phyloP scores from a whole-genome alignment of 139 green algal genomes.

The Chlamydomonas sp. region DNA sequence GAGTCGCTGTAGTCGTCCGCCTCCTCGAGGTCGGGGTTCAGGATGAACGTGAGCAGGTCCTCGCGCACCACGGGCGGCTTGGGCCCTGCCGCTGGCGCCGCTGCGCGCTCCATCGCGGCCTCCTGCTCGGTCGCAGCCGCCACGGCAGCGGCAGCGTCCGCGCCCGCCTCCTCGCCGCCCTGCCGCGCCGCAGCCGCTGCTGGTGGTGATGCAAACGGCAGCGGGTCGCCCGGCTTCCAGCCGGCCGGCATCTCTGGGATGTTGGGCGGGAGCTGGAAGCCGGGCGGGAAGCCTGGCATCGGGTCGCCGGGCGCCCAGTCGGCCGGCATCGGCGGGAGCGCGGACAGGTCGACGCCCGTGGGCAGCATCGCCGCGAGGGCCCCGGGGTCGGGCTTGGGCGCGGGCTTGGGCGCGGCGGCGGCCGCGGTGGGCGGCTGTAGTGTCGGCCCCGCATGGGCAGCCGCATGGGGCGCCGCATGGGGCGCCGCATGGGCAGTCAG shows the following conservation, averaged over 20 bases:
- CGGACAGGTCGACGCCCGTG: background rate
- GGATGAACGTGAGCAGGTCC: background rate
- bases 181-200: too few species aligned
- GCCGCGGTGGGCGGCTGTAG: too few species aligned
- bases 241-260: background rate
- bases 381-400: too few species aligned
- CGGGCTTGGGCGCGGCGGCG: too few species aligned
- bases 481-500: too few species aligned
- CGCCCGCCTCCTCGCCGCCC: background rate
- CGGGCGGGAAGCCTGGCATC: background rate
- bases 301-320: background rate
- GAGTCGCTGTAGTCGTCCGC: background rate
- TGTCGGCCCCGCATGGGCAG: too few species aligned
- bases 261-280: constrained; percentile 1
- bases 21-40: constrained; percentile 8
- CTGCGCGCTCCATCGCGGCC: too few species aligned
- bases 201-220: too few species aligned
- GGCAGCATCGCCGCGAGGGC: background rate
- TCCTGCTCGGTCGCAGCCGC: constrained; percentile 4
- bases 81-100: background rate
- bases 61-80: background rate
- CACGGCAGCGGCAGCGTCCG: background rate
- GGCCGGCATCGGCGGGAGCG: background rate
- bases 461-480: too few species aligned
- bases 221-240: background rate